Conservation (phyloP, 805 yeast genomes). For the Wickerhamiella vanderwaltii region DNA sequence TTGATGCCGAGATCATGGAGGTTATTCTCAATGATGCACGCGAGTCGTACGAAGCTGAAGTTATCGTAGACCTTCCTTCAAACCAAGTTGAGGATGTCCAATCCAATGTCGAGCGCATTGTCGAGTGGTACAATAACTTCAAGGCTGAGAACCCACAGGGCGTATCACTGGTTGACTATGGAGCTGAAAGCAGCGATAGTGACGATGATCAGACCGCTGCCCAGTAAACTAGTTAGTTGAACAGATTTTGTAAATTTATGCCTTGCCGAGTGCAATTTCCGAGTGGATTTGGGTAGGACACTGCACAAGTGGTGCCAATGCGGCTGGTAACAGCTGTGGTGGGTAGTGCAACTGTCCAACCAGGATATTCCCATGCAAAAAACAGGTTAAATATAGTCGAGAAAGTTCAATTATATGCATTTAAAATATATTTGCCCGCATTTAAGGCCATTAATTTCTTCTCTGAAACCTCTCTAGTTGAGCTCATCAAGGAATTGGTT, state of each 20-base stretch:
- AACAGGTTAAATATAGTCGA: too few relatives aligned
- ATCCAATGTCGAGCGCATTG: conserved; percentile 65
- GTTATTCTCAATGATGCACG: conserved; percentile 76
- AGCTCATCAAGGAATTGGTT: conserved; percentile 30
- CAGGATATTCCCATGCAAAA: too few relatives aligned
- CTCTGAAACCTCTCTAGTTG: background rate
- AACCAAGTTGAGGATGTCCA: conserved; percentile 67
- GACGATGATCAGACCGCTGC: too few relatives aligned
- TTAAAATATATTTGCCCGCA: background rate
- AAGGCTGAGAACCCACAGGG: conserved; percentile 30
- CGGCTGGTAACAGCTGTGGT: too few relatives aligned
- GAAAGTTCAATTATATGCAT: background rate
- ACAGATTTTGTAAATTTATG: too few relatives aligned
- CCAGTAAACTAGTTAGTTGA: too few relatives aligned
- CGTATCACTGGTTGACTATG: conserved; percentile 8
- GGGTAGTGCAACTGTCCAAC: too few relatives aligned
- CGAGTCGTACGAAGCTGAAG: conserved; percentile 65
- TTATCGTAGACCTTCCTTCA: conserved; percentile 70
- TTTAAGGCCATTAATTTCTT: background rate
- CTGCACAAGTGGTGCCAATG: too few relatives aligned
- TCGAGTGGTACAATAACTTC: conserved; percentile 71
- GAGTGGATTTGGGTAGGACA: too few relatives aligned
- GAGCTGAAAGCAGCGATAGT: conserved; percentile 3
- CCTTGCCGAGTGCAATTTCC: too few relatives aligned
- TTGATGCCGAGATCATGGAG: conserved; percentile 96